Evolutionary conservation across 2,329 filamentous ascomycete species (phyloP), one percentile per base, ranked within the genome.

Genomic region (Epichloe baconii): DNA sequence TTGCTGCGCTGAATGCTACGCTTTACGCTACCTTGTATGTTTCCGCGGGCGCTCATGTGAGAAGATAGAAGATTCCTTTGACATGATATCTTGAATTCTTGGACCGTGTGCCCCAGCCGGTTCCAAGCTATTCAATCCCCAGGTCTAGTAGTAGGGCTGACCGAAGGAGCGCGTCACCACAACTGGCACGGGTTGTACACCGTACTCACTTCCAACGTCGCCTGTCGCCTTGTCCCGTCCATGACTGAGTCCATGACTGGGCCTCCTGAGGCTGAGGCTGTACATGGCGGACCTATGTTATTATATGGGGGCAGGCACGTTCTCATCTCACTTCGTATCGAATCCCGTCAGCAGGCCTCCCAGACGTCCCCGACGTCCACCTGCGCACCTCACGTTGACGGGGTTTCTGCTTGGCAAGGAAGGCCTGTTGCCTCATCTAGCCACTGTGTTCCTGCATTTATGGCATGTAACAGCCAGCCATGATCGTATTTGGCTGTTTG

Each of bases 361-460:
- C 23, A 26, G 23, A 26, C 23, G 6, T 8, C 23, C 26, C 26
- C 10, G 26, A 31, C 8, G 8, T 31, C 35, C 54, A 47, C 53
- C 50, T 53, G 53, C 45, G 15, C 53, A 50, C 15, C 53, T 31
- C 26, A 31, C 53, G 51, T 45, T 51, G 45, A 42, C 31, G 14
- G 42, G 26, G 37, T 31, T 48, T 23, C 15, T 36, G n/a, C 7
- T 42, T 7, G 21, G 15, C 37, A 36, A 26, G n/a, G 10, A 37
- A 37, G 36, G 14, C 26, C 8, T 31, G 8, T 10, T 31, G 38
- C 48, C 58, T 55, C 58, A 49, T 54, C 55, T 53, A 52, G 50
- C 45, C 48, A 44, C 47, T 48, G n/a, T 53, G 55, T 58, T 58
- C 57, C 59, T 62, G 60, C 60, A 62, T 62, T 57, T 56, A 60